Evolutionary conservation across 768 basidiomycete genomes (phyloP), one percentile per base, ranked within the genome.

Genomic region (Cystobasidium onofrii): DNA sequence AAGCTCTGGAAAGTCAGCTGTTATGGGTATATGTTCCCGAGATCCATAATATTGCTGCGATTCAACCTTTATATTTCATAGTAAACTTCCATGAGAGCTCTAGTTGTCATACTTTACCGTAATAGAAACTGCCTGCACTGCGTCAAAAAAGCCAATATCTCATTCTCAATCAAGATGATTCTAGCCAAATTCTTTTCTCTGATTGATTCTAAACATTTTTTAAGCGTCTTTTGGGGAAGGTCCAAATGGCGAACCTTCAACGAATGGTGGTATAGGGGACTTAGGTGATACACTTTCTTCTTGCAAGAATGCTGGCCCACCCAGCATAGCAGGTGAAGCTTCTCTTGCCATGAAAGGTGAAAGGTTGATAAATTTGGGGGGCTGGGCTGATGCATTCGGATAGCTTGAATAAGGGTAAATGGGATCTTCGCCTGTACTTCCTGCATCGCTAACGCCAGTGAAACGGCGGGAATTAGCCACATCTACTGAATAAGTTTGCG

Each of bases 1-100:
- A 29, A 27, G 20, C 69, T 71, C 15, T 71, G 69, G 69, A 55
- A 29, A 31, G 54, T 71, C 55, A 71, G 69, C 54, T 34, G 43
- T 33, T 27, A 71, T 44, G 60, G 7, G 69, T 71, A 23, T 54
- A 54, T 4, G 29, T 71, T 55, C 36, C 39, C 20, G 64, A 44
- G 25, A 34, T 3, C n/a, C n/a, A n/a, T n/a, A n/a, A n/a, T n/a
- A n/a, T n/a, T n/a, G n/a, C n/a, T n/a, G n/a, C n/a, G n/a, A n/a
- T n/a, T n/a, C n/a, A n/a, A n/a, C n/a, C n/a, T n/a, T n/a, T n/a
- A n/a, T n/a, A n/a, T n/a, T n/a, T n/a, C n/a, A n/a, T n/a, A n/a
- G n/a, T n/a, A 15, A 50, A 50, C 3, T 20, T 50, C n/a, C 18
- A 50, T 17, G 46, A 50, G 39, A 39, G 39, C 46, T 50, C 46